Evolutionary conservation across 495 filamentous ascomycete genomes (phyloP), one percentile per base, ranked within the genome.

Genomic region (Bacidia gigantensis): DNA sequence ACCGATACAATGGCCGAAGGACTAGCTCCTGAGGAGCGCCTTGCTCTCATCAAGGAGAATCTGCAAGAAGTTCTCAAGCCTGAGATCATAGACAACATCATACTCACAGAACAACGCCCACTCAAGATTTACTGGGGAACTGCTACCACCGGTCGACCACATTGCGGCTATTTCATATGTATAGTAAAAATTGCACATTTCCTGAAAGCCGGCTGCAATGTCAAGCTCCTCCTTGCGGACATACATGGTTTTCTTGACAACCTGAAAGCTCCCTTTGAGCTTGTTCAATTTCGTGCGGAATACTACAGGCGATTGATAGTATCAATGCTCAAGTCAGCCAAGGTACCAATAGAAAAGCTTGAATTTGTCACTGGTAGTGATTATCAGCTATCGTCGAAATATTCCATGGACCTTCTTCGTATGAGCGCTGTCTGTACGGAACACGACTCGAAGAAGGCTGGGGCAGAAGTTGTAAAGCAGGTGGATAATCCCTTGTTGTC

Each of bases 391-490:
- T 63, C 58, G 9, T 54, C 61, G 17, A 75, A 79, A 10, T 92
- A 88, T 65, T 75, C 74, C 9, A 85, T 87, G 81, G 86, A 89
- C 62, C 63, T 86, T n/a, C 83, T 82, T 65, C 76, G 78, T 65
- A 56, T 81, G 45, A 66, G 70, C 21, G 70, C 76, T 0, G 60
- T 84, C 3, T 74, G 75, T 11, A 74, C 74, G 1, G 74, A 79
- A 55, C 74, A 80, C 57, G 86, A 89, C 60, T 81, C 86, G 3
- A 83, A 85, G 63, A 90, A 87, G 66, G 87, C 88, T 0, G 89
- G 92, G 12, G 84, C 86, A 1, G 92, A 98, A 62, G 76, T 98
- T 5, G 89, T 98, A 41, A 98, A 97, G 72, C 87, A 96, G 69
- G 75, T 81, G 11, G 74, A 75, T 20, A 86, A 84, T 57, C 76